phyloP scores from a whole-genome alignment of 768 basidiomycete genomes.

The Inosperma sp. region DNA sequence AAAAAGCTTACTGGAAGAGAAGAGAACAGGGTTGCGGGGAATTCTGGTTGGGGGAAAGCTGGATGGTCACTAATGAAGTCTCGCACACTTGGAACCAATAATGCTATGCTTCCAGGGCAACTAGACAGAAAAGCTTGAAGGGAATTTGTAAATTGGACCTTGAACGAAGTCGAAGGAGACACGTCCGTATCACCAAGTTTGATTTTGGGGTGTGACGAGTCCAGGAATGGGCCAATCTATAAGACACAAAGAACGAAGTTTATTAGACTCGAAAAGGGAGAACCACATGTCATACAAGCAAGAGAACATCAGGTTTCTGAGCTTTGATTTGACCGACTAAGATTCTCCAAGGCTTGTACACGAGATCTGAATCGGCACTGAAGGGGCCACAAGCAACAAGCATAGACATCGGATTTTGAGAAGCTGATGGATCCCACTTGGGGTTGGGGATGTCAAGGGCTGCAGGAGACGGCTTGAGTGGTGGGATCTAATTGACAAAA shows the following conservation, averaged over 20 bases:
- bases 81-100: conserved; percentile 77
- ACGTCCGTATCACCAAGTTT: conserved; percentile 69
- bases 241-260: neutral
- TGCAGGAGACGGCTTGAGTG: conserved; percentile 42
- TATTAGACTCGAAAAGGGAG: neutral
- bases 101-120: conserved; percentile 64
- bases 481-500: conserved; percentile 53
- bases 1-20: conserved; percentile 47
- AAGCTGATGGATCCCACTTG: conserved; percentile 37
- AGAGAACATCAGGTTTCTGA: conserved; percentile 63
- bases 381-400: conserved; percentile 83
- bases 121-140: conserved; percentile 53
- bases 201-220: conserved; percentile 68
- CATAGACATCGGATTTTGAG: conserved; percentile 54
- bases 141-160: conserved; percentile 51
- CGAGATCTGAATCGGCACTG: conserved; percentile 72
- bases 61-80: conserved; percentile 77
- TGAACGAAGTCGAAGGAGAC: conserved; percentile 65
- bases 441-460: conserved; percentile 24
- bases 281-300: conserved; percentile 53
- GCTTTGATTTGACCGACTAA: conserved; percentile 59
- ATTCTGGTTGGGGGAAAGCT: conserved; percentile 79
- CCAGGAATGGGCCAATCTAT: conserved; percentile 91
- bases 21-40: conserved; percentile 39
- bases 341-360: conserved; percentile 64